Evolutionary conservation across 192 early-diverging fungal species (phyloP).

Genomic region (Martensiomyces pterosporus): DNA sequence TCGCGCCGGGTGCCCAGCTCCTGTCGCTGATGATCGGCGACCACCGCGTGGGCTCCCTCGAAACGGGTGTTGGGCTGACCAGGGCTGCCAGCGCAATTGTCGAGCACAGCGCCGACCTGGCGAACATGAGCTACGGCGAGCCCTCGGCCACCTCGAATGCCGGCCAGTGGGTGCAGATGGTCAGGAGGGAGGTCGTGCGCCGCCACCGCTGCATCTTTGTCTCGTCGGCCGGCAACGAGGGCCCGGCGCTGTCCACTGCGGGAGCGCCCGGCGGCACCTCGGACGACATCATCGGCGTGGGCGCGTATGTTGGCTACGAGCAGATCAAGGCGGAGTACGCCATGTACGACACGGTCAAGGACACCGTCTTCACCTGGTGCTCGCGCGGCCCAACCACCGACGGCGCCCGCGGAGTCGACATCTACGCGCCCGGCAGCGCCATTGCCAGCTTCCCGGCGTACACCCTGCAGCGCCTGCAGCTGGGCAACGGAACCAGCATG

Average conservation of each 20-base stretch:
- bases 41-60: slow-evolving; percentile 67
- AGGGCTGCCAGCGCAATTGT: slow-evolving; percentile 75
- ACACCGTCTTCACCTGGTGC: slow-evolving; percentile 84
- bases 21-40: slow-evolving; percentile 94
- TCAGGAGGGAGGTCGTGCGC: slow-evolving; percentile 80
- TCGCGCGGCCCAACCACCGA: slow-evolving; percentile 83
- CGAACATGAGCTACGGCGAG: slow-evolving; percentile 91
- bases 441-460: slow-evolving; percentile 88
- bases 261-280: slow-evolving; percentile 80
- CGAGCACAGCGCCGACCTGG: slow-evolving; percentile 63
- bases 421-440: slow-evolving; percentile 88
- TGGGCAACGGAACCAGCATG: slow-evolving; percentile 97
- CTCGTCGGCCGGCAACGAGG: slow-evolving; percentile 86
- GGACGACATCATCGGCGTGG: slow-evolving; percentile 79
- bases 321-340: slow-evolving; percentile 88
- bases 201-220: slow-evolving; percentile 82
- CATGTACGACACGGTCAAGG: slow-evolving; percentile 71
- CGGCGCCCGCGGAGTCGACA: slow-evolving; percentile 76
- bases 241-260: slow-evolving; percentile 80
- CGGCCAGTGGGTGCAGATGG: slow-evolving; percentile 78
- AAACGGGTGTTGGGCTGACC: slow-evolving; percentile 78
- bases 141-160: slow-evolving; percentile 60
- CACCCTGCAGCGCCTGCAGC: slow-evolving; percentile 59
- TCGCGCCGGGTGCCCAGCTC: slow-evolving; percentile 93
- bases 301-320: slow-evolving; percentile 79